Conservation (phyloP, 1,139 yeast genomes). For the Yamadazyma trypodendri region DNA sequence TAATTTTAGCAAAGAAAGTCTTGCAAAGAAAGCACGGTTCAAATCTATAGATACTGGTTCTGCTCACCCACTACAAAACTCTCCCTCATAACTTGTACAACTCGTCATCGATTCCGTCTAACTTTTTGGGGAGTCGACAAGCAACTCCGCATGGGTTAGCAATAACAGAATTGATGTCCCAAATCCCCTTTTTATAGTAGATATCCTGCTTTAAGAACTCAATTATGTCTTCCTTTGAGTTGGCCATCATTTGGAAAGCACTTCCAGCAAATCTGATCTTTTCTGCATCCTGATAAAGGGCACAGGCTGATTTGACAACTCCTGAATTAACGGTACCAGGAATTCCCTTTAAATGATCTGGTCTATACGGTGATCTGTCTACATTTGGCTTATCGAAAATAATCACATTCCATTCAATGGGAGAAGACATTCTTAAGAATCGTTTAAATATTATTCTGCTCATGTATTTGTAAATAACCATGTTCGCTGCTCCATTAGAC, state of each 20-base stretch:
- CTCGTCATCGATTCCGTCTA: conserved; percentile 25
- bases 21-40: too few relatives aligned
- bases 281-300: conserved; percentile 50
- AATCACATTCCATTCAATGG: conserved; percentile 64
- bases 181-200: conserved; percentile 64
- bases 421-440: conserved; percentile 17
- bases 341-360: conserved; percentile 57
- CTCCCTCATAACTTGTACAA: conserved; percentile 16
- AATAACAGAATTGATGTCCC: conserved; percentile 69
- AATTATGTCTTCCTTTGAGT: conserved; percentile 59
- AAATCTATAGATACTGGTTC: too few relatives aligned
- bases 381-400: conserved; percentile 68
- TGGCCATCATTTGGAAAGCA: conserved; percentile 60
- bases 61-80: too few relatives aligned
- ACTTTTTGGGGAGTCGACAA: conserved; percentile 25
- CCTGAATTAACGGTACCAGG: conserved; percentile 53
- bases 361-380: conserved; percentile 56
- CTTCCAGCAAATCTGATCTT: conserved; percentile 71
- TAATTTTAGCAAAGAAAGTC: too few relatives aligned
- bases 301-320: conserved; percentile 63
- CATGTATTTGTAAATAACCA: conserved; percentile 8
- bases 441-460: conserved; percentile 7
- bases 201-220: conserved; percentile 64
- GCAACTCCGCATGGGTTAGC: conserved; percentile 56
- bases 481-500: too few relatives aligned